Base-by-base conservation (phyloP, 192 early-diverging fungal genomes). In the Podila minutissima region DNA sequence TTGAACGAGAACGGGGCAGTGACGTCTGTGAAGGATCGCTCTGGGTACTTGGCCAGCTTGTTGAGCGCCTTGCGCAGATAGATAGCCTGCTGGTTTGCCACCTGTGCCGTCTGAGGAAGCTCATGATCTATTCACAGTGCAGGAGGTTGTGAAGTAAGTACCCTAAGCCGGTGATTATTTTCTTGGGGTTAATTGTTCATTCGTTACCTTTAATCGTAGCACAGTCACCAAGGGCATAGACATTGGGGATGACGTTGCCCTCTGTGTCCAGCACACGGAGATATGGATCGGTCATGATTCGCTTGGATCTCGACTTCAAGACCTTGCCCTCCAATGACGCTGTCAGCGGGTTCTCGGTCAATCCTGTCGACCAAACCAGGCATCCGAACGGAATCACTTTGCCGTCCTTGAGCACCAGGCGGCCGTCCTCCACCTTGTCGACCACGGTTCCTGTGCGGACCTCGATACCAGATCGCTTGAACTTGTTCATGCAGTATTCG, bases 161-260 rank as follows among this genome's bases (percentile, higher is more conserved):
- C 3, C 38, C 1, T 0, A 37, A 17, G 13, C 37, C 19, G 11
- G 57, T 6, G 10, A 11, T 28, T 6, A 28, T 28, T 59, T 13
- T 59, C 31, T 2, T 32, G 31, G 8, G 24, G 31, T 19, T 35
- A 15, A 12, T 20, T 33, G 20, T 19, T n/a, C 26, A 20, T 20
- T 5, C 6, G 0, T 49, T 61, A 73, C 77, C 92, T 76, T 94
- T 86, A 66, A 96, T 92, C 1, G 92, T 90, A 5, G 95, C 94
- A 81, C 97, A 98, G 82, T 98, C 97, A 60, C 97, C 97, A 28
- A 95, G 71, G 0, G 94, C 94, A 89, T 91, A 96, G 28, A 90
- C 89, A 49, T 72, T 72, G 1, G 69, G 71, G 55, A 71, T 75
- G 13, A 71, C 35, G 37, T 64, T 67, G 8, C 90, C 84, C 8